Evolutionary conservation across 1,284 basidiomycete species (phyloP).

Genomic region (Lignosus rhinocerotis): DNA sequence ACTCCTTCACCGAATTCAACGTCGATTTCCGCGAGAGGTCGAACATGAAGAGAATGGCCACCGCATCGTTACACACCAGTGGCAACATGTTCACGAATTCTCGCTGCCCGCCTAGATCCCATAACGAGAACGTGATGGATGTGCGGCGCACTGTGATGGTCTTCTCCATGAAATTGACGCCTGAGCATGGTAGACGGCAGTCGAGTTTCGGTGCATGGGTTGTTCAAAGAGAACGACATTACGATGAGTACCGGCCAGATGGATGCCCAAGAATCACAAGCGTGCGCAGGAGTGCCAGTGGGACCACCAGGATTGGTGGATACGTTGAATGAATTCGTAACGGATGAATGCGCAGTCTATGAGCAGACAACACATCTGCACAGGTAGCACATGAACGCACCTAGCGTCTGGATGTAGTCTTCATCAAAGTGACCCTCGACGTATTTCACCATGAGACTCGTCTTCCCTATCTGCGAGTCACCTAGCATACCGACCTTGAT

Average conservation of each 20-base stretch:
- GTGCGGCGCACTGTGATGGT: constrained; percentile 96
- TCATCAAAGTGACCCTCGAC: constrained; percentile 97
- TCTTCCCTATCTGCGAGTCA: constrained; percentile 98
- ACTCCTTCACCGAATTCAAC: constrained; percentile 97
- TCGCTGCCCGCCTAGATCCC: constrained; percentile 97
- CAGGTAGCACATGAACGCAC: constrained; percentile 42
- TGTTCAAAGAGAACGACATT: background rate
- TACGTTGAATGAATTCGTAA: background rate
- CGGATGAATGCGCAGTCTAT: background rate
- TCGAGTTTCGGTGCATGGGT: background rate
- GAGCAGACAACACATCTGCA: background rate
- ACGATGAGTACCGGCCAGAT: background rate
- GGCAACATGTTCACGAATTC: constrained; percentile 99
- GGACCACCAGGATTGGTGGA: background rate
- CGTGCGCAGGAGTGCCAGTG: too few species aligned
- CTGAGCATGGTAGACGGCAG: constrained; percentile 38
- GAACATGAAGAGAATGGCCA: constrained; percentile 99
- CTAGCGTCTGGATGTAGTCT: constrained; percentile 99
- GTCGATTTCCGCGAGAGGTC: constrained; percentile 97
- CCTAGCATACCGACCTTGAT: constrained; percentile 99
- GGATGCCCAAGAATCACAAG: too few species aligned
- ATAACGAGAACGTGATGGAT: constrained; percentile 98
- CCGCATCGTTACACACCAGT: constrained; percentile 96
- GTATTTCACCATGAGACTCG: constrained; percentile 97
- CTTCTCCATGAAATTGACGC: constrained; percentile 99